Evolutionary conservation across 2,329 filamentous ascomycete species (phyloP).

Genomic region (Xylaria sp.): DNA sequence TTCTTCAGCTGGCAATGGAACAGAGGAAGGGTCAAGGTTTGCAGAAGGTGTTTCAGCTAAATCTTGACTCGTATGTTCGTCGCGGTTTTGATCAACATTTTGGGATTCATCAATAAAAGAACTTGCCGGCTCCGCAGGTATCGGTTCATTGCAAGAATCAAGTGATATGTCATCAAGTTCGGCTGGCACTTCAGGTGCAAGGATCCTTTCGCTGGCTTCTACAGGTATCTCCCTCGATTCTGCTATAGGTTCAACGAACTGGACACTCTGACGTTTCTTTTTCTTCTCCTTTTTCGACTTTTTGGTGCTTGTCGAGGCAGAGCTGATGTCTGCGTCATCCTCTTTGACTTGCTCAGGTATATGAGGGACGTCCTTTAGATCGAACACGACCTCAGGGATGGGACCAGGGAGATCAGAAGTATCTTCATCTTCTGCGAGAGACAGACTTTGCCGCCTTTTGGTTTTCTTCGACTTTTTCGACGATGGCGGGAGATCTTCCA

Average conservation of each 20-base stretch:
- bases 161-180: constrained; percentile 27
- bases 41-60: background rate
- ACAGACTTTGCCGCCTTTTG: constrained; percentile 34
- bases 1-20: constrained; percentile 27
- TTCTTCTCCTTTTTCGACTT: constrained; percentile 44
- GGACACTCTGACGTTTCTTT: constrained; percentile 44
- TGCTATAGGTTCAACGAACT: constrained; percentile 41
- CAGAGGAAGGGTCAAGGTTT: constrained; percentile 19
- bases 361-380: constrained; percentile 31
- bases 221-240: constrained; percentile 35
- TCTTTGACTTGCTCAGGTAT: constrained; percentile 32
- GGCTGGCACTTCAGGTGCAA: constrained; percentile 27
- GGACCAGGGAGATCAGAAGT: constrained; percentile 14
- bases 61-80: constrained; percentile 4
- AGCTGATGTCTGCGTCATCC: constrained; percentile 31
- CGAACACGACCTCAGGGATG: constrained; percentile 28
- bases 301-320: constrained; percentile 31
- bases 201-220: constrained; percentile 22
- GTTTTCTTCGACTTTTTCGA: constrained; percentile 37
- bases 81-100: background rate
- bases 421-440: constrained; percentile 27
- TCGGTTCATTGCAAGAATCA: constrained; percentile 9
- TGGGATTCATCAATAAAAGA: background rate
- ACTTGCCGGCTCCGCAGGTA: background rate
- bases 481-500: constrained; percentile 19